Conservation (phyloP, 306 rosid species). For the Quercus ilex region DNA sequence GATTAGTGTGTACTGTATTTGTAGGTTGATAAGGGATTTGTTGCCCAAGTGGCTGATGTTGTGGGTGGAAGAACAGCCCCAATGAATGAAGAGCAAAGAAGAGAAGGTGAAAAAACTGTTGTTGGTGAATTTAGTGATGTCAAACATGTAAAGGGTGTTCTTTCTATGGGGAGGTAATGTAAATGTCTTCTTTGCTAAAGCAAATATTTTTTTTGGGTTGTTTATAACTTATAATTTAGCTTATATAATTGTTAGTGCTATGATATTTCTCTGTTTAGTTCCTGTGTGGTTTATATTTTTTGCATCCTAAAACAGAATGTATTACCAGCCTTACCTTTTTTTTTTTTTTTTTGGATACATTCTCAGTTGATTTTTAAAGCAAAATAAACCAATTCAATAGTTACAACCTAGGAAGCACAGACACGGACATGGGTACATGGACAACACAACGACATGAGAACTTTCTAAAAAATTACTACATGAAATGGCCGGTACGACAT, state of each 20-base stretch:
- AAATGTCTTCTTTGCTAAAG: constrained; percentile 22
- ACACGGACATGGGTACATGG: too few species aligned
- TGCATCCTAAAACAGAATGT: too few species aligned
- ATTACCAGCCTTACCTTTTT: too few species aligned
- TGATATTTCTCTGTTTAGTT: neutral
- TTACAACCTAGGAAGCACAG: too few species aligned
- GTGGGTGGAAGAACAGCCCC: constrained; percentile 69
- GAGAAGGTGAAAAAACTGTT: constrained; percentile 62
- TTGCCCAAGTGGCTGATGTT: constrained; percentile 96
- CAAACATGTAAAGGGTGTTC: constrained; percentile 91
- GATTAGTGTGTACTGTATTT: constrained; percentile 1
- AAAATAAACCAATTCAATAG: too few species aligned
- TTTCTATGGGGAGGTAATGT: constrained; percentile 94
- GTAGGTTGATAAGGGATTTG: constrained; percentile 92
- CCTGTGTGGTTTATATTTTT: too few species aligned
- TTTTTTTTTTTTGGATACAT: too few species aligned
- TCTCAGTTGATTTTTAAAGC: too few species aligned
- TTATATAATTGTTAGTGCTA: neutral
- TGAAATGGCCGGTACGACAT: too few species aligned
- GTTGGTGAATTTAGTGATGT: constrained; percentile 86
- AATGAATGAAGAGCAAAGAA: constrained; percentile 76
- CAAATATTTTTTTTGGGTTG: neutral
- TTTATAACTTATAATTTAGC: neutral
- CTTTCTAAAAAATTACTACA: too few species aligned
- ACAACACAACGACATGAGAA: too few species aligned